Evolutionary conservation across 345 rosid genomes (phyloP), one percentile per base, ranked within the genome.

Genomic region (Acer negundo): DNA sequence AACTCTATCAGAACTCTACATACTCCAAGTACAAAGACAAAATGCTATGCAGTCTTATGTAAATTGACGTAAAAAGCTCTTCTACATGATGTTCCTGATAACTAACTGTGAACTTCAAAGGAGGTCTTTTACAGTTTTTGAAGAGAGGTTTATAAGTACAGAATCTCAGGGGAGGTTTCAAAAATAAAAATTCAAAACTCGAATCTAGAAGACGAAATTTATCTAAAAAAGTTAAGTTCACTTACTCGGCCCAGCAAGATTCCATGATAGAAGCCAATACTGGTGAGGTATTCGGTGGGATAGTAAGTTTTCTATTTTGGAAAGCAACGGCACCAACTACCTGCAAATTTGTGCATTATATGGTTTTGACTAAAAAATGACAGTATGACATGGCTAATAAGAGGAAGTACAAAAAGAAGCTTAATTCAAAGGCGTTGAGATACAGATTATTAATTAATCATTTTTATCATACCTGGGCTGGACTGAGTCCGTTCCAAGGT

Each of bases 301-400:
- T 80, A 7, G 88, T 16, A 38, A 93, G 97, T 83, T 90, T 89
- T 81, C 99, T 91, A 79, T 95, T 95, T 85, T 95, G 98, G 85
- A 92, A 95, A n/a, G 98, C 99, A 70, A 95, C 99, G 6, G 98
- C 99, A 81, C 99, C 99, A 62, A 95, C 99, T 67, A 95, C 99
- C 99, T 95, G 80, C 44, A 31, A 62, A 67, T 69, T 62, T 44
- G 53, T 51, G 42, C 26, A 67, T 28, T 55, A 46, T 2, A 17
- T 47, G 46, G n/a, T n/a, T n/a, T 35, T 35, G 38, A 35, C 6
- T 35, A 7, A 22, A 51, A 7, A 63, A 51, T 58, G 6, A 19
- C 24, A 53, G 17, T 38, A 26, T 62, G 67, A 62, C 13, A 53
- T n/a, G 6, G 51, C 22, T 15, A 65, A 26, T 42, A 10, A 10